These are phyloP conservation scores for Ceriops zippeliana DNA, from an alignment of 345 rosid species.

Conservation along the genomic window DNA sequence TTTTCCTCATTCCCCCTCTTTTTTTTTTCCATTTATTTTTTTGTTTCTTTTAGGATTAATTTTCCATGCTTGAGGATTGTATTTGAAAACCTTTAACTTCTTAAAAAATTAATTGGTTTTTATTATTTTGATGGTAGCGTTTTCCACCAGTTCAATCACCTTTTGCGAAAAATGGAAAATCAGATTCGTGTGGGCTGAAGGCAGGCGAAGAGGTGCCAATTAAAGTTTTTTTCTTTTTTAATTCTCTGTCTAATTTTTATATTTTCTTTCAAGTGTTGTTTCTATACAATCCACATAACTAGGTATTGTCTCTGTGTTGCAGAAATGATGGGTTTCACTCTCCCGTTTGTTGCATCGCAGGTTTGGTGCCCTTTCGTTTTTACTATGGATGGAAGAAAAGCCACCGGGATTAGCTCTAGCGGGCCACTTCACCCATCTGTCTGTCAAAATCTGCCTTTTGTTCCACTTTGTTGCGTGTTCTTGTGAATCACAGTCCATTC, in stretches of 20 bases:
- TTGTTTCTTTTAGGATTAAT: neutral
- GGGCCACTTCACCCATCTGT: constrained; percentile 36
- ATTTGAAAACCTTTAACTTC: neutral
- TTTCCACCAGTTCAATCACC: constrained; percentile 40
- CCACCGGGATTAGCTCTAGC: constrained; percentile 32
- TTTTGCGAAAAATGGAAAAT: constrained; percentile 20
- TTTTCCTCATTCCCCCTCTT: neutral
- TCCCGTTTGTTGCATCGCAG: constrained; percentile 27
- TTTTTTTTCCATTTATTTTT: neutral
- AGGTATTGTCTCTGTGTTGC: neutral
- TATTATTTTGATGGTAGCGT: constrained; percentile 27
- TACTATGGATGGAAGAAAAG: constrained; percentile 31
- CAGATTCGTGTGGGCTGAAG: constrained; percentile 26
- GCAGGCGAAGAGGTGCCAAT: constrained; percentile 50
- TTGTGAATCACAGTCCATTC: neutral
- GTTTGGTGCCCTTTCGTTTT: constrained; percentile 67
- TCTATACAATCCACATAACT: neutral
- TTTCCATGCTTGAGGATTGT: neutral
- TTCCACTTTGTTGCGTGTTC: neutral
- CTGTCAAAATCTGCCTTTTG: constrained; percentile 21
- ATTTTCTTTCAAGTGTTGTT: neutral
- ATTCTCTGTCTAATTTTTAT: neutral
- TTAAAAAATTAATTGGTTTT: neutral
- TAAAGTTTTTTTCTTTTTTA: neutral
- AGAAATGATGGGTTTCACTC: neutral